Conservation (phyloP, 1,139 yeast genomes). For the Suhomyces yuchorum region DNA sequence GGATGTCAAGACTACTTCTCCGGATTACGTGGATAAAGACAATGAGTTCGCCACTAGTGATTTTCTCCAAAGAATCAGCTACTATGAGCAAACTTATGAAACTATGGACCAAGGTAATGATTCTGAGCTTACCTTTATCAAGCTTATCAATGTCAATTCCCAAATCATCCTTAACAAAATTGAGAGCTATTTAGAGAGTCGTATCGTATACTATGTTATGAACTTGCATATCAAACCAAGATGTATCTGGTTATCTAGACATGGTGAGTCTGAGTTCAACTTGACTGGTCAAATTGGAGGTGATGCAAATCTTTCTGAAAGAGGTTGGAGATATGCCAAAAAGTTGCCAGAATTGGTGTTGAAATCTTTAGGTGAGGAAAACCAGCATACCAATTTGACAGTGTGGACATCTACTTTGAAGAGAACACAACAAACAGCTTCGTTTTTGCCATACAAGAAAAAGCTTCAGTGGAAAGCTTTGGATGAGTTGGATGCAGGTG, state of each 20-base stretch:
- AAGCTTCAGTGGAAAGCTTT: constrained; percentile 94
- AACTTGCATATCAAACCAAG: constrained; percentile 91
- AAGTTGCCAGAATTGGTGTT: constrained; percentile 79
- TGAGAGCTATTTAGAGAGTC: constrained; percentile 84
- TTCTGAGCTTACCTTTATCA: constrained; percentile 75
- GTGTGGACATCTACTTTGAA: constrained; percentile 95
- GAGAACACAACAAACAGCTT: constrained; percentile 92
- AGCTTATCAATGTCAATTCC: constrained; percentile 81
- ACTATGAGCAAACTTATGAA: constrained; percentile 74
- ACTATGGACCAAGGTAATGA: constrained; percentile 63
- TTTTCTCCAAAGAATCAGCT: constrained; percentile 69
- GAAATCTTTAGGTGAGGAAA: constrained; percentile 71
- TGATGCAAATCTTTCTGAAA: constrained; percentile 80
- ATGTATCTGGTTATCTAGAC: constrained; percentile 89
- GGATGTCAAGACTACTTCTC: constrained; percentile 86
- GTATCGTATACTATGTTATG: constrained; percentile 95
- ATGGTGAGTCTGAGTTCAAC: constrained; percentile 92
- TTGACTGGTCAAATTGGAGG: constrained; percentile 96
- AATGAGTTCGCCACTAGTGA: constrained; percentile 74
- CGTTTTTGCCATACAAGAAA: constrained; percentile 71
- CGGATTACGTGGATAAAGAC: constrained; percentile 77
- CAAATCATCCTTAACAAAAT: constrained; percentile 87
- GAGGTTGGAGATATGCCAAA: constrained; percentile 85
- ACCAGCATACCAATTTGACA: constrained; percentile 64
- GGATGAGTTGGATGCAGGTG: constrained; percentile 97